Base-by-base conservation (phyloP, 139 green algal species). In the Diplosphaera chodatii region DNA sequence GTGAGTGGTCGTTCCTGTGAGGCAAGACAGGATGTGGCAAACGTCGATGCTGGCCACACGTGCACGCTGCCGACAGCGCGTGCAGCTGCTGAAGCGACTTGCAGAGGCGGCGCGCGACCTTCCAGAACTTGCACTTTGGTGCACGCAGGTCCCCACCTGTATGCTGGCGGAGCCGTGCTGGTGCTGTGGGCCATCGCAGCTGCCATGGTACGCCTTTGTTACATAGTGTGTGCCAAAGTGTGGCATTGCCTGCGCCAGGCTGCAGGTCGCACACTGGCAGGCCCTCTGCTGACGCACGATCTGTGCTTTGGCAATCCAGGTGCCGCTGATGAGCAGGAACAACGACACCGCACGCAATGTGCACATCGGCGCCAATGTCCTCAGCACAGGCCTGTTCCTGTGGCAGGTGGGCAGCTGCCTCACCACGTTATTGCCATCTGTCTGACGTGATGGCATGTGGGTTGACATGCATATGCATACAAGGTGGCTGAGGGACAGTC, bases 241-340 rank as follows among this genome's bases (percentile, higher is more conserved):
- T n/a, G n/a, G n/a, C n/a, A n/a, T n/a, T 59, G 48, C 48, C 48
- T 59, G 10, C 48, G 48, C 8, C 48, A 48, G 48, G 25, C 18
- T 23, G 22, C 3, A 59, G 13, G 16, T 3, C 16, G 16, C 37
- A 21, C 10, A 48, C 37, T 13, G 37, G 37, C 37, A 21, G 37
- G 8, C 37, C 8, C 8, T 8, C 37, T 48, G 37, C 10, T 13
- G 37, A 48, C 37, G 13, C 37, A 13, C 37, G 10, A 13, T 48
- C 37, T 48, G 8, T 48, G 37, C 37, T 48, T 8, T 13, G 10
- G 8, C 37, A 13, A 48, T 48, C 37, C 84, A 99, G 63, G 88
- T 96, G 56, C 95, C 95, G 2, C 76, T 83, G 6, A 99, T 99
- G 95, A 87, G 97, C 75, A 97, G 96, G 83, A 95, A 95, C 68